phyloP scores from a whole-genome alignment of 2,329 filamentous ascomycete genomes.

The Calonectria multiphialidica region DNA sequence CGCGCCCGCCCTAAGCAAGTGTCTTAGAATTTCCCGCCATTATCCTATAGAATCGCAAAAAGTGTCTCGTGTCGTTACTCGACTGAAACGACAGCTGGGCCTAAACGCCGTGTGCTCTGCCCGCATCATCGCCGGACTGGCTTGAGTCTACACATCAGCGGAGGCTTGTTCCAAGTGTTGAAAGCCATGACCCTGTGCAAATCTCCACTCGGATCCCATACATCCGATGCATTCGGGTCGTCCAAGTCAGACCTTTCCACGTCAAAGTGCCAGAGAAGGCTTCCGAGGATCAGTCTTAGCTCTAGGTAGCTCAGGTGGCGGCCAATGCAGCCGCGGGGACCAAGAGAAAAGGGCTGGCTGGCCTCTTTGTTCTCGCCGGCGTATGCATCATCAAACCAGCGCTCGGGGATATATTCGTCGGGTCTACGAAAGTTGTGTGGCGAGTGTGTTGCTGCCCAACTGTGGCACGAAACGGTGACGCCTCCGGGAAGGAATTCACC shows the following conservation, averaged over 20 bases:
- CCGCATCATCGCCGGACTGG: constrained; percentile 1
- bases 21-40: background rate
- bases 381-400: constrained; percentile 58
- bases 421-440: constrained; percentile 59
- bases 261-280: constrained; percentile 63
- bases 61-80: background rate
- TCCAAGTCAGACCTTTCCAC: constrained; percentile 43
- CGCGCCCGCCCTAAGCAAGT: background rate
- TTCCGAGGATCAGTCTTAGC: constrained; percentile 61
- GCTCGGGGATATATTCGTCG: constrained; percentile 59
- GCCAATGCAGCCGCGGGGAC: constrained; percentile 64
- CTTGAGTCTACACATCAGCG: constrained; percentile 38
- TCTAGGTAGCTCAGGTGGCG: constrained; percentile 63
- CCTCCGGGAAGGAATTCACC: constrained; percentile 17
- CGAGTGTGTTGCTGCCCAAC: constrained; percentile 56
- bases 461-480: constrained; percentile 27
- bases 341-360: constrained; percentile 61
- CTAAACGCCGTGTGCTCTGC: background rate
- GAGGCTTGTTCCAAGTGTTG: constrained; percentile 45
- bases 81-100: background rate
- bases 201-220: constrained; percentile 43
- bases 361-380: constrained; percentile 54
- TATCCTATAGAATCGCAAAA: background rate
- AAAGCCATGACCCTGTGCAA: constrained; percentile 37
- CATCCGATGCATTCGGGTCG: constrained; percentile 30